Conservation (phyloP, 805 yeast genomes). For the Teunomyces barrocoloradensis region DNA sequence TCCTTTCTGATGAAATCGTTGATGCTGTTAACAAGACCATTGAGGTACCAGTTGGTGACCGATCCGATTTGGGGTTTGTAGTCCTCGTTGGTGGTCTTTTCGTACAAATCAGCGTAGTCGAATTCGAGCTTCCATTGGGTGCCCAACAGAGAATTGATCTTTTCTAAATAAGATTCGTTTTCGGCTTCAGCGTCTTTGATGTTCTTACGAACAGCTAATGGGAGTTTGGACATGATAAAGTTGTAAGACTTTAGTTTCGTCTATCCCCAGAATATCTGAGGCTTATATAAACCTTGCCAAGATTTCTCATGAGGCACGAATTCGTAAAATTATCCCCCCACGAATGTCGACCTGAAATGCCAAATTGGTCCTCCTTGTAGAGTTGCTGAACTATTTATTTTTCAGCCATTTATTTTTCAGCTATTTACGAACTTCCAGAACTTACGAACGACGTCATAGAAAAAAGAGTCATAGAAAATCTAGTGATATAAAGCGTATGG, state of each 20-base stretch:
- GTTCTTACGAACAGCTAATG: constrained; percentile 10
- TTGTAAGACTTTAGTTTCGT: not conserved
- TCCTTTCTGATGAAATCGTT: constrained; percentile 9
- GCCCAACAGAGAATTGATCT: constrained; percentile 8
- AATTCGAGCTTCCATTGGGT: constrained; percentile 8
- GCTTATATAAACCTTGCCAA: too few relatives aligned
- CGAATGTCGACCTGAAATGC: too few relatives aligned
- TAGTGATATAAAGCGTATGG: not conserved
- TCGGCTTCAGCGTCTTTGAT: constrained; percentile 11
- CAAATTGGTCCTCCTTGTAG: too few relatives aligned
- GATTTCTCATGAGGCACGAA: too few relatives aligned
- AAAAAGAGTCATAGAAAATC: too few relatives aligned
- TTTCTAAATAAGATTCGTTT: constrained; percentile 5
- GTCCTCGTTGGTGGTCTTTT: constrained; percentile 6
- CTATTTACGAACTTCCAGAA: too few relatives aligned
- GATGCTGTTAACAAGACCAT: constrained; percentile 6
- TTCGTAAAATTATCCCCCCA: too few relatives aligned
- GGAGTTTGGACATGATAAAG: constrained; percentile 11
- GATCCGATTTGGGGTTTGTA: constrained; percentile 7
- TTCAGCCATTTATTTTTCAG: too few relatives aligned
- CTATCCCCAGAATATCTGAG: not conserved
- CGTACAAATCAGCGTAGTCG: constrained; percentile 9
- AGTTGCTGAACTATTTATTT: too few relatives aligned
- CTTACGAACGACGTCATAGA: too few relatives aligned
- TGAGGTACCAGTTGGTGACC: constrained; percentile 12